Evolutionary conservation across 345 rosid species (phyloP).

Genomic region (Ailanthus altissimus): DNA sequence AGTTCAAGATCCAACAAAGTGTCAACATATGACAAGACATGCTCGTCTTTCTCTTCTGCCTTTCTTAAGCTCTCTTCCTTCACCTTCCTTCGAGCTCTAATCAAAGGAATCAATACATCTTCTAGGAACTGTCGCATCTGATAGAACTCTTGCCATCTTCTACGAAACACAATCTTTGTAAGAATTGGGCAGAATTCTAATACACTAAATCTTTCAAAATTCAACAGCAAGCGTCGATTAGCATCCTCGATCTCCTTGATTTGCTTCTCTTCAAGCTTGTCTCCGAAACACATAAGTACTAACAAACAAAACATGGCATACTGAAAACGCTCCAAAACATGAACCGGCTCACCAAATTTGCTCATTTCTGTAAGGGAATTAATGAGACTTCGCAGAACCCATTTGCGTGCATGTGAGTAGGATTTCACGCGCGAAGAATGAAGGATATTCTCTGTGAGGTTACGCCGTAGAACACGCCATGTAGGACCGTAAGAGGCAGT

Average conservation of each 20-base stretch:
- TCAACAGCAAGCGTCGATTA: background rate
- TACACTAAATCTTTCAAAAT: background rate
- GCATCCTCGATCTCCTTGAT: background rate
- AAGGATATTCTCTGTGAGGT: constrained; percentile 5
- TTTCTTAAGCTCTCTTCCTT: background rate
- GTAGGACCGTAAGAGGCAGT: constrained; percentile 7
- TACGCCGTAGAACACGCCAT: constrained; percentile 7
- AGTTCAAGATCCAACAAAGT: constrained; percentile 1
- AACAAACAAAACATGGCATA: constrained; percentile 12
- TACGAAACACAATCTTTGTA: constrained; percentile 2
- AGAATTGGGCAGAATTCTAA: constrained; percentile 13
- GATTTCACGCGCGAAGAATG: constrained; percentile 8
- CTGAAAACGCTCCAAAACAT: constrained; percentile 6
- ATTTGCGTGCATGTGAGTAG: background rate
- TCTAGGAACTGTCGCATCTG: background rate
- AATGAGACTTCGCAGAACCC: constrained; percentile 2
- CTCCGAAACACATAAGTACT: constrained; percentile 1
- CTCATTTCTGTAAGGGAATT: background rate
- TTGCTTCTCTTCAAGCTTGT: background rate
- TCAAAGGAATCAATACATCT: background rate
- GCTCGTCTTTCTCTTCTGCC: background rate
- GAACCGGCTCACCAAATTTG: constrained; percentile 9
- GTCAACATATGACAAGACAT: background rate
- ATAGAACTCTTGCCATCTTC: constrained; percentile 10
- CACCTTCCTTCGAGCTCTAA: background rate